A percentile compares a stretch with the other conserved stretches of the same genome.
These are phyloP conservation scores for Leccinum variicolor DNA, from an alignment of 768 basidiomycete genomes.

Conservation along the genomic window DNA sequence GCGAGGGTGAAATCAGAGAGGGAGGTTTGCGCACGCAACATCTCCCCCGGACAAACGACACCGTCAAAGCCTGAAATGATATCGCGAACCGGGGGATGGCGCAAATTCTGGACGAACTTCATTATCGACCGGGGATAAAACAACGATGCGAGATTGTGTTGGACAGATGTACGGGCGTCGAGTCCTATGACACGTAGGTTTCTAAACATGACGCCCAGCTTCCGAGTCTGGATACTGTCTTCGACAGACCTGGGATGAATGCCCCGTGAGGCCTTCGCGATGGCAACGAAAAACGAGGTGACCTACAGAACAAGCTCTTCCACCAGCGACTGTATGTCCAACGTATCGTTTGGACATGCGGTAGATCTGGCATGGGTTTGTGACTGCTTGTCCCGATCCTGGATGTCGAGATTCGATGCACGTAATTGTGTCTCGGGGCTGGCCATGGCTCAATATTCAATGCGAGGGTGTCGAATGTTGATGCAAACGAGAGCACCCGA, in stretches of 20 bases:
- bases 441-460: too few species aligned
- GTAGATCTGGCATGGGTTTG: background rate
- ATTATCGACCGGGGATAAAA: constrained; percentile 24
- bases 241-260: constrained; percentile 28
- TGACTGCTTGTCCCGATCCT: background rate
- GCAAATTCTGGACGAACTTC: constrained; percentile 41
- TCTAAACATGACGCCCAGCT: constrained; percentile 49
- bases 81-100: constrained; percentile 60
- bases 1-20: background rate
- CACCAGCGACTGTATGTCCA: constrained; percentile 15
- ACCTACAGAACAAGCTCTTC: background rate
- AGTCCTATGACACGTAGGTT: constrained; percentile 52
- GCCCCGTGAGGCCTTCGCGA: background rate
- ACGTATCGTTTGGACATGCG: background rate
- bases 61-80: constrained; percentile 66
- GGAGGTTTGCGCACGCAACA: constrained; percentile 54
- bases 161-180: constrained; percentile 40
- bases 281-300: too few species aligned
- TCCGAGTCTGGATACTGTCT: constrained; percentile 33
- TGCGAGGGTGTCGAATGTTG: too few species aligned
- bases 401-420: background rate
- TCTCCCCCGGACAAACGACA: constrained; percentile 64
- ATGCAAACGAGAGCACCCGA: too few species aligned
- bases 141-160: constrained; percentile 48
- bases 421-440: too few species aligned